Base-by-base conservation (phyloP, 306 rosid genomes). In the Cicer chorassanicum region DNA sequence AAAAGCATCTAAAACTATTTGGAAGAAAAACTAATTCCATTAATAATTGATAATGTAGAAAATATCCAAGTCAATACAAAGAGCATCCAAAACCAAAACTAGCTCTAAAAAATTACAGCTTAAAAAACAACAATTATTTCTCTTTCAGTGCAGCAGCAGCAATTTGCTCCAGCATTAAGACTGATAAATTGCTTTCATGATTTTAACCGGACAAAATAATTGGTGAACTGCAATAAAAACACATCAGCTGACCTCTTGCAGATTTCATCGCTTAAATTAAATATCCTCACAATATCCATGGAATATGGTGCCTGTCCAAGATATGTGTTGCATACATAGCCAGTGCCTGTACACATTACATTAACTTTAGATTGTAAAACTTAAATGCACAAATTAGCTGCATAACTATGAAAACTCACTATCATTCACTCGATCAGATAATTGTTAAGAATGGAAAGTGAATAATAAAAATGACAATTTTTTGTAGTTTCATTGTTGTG, bases 221-320 rank as follows among this genome's bases (percentile, higher is more conserved):
- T 9, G 7, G 49, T 21, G 8, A 56, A 54, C 67, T 67, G 40
- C 46, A 61, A 77, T 12, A 56, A 51, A 51, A 61, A 46, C 70
- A 62, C 56, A 56, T 77, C 64, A 69, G 40, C 72, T 68, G 63
- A 91, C 98, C 98, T 89, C 80, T 85, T 81, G 85, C 92, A 87
- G 76, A 89, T 85, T 73, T 90, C 97, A 45, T 81, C 81, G 16
- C 88, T 85, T 4, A 93, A 86, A 84, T 93, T 93, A 86, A 89
- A 93, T 79, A 93, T 89, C 83, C 90, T 86, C 24, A 89, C 96
- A 70, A 91, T 87, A 74, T 91, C 97, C 84, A 94, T 87, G 56
- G 93, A 61, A 82, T 81, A 83, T 9, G 98, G 98, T 15, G 88
- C 50, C 54, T 64, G 70, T 54, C 98, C 96, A 72, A 73, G 74